phyloP scores from a whole-genome alignment of 805 yeast species.

The Yamadazyma insecticola region DNA sequence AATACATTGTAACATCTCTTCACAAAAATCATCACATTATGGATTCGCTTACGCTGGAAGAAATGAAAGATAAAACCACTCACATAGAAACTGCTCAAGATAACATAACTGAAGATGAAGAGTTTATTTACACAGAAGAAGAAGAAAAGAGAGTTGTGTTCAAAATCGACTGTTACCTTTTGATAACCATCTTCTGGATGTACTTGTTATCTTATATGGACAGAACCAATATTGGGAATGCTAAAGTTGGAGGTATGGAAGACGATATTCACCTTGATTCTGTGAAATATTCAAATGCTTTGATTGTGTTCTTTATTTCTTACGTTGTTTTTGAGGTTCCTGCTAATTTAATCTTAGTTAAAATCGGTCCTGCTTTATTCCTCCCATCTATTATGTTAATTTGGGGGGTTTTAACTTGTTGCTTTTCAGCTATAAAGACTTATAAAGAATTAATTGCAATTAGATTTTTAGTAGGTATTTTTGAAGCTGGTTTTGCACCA shows the following conservation, averaged over 20 bases:
- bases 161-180: slow-evolving; percentile 2
- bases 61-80: too few species aligned
- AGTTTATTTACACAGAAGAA: slow-evolving; percentile 4
- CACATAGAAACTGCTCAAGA: too few species aligned
- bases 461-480: slow-evolving; percentile 5
- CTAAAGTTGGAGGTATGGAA: slow-evolving; percentile 9
- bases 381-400: slow-evolving; percentile 14
- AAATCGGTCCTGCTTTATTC: slow-evolving; percentile 11
- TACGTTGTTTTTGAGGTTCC: slow-evolving; percentile 11
- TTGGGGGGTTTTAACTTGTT: slow-evolving; percentile 13
- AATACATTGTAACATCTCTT: too few species aligned
- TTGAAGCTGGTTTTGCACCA: slow-evolving; percentile 17
- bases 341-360: slow-evolving; percentile 7
- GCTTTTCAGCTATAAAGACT: slow-evolving; percentile 12
- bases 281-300: slow-evolving; percentile 6
- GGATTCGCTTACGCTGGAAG: too few species aligned
- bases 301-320: slow-evolving; percentile 10
- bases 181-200: slow-evolving; percentile 2
- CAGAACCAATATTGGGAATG: slow-evolving; percentile 12
- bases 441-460: slow-evolving; percentile 13
- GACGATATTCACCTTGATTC: slow-evolving; percentile 7
- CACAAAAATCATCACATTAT: too few species aligned
- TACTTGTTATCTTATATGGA: slow-evolving; percentile 10
- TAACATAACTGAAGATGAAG: too few species aligned
- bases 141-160: slow-evolving; percentile 3